Evolutionary conservation across 495 filamentous ascomycete genomes (phyloP).

Genomic region (Xylaria flabelliformis): DNA sequence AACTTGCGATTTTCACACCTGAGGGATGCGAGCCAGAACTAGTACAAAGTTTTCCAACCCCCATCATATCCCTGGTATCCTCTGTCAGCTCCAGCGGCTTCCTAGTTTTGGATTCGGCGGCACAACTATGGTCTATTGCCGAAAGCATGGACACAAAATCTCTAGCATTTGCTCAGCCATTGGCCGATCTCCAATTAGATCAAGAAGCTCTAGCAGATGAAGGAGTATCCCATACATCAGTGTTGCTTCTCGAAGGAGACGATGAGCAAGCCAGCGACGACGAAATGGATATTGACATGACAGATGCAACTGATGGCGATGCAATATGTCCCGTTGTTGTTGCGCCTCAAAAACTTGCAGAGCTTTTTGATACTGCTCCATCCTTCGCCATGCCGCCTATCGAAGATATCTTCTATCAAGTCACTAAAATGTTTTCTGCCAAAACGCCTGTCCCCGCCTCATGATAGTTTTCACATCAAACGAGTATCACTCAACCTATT

Average conservation of each 20-base stretch:
- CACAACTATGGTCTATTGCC: constrained; percentile 61
- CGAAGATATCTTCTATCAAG: constrained; percentile 76
- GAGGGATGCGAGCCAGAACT: constrained; percentile 56
- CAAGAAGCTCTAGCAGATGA: constrained; percentile 28
- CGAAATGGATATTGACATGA: constrained; percentile 51
- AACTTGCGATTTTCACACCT: constrained; percentile 64
- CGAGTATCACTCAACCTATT: background rate
- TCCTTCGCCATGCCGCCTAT: constrained; percentile 80
- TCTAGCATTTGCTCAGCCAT: constrained; percentile 55
- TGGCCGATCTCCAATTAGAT: constrained; percentile 55
- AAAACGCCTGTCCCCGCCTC: constrained; percentile 43
- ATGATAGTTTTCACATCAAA: background rate
- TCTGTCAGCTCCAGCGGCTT: constrained; percentile 63
- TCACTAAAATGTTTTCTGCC: constrained; percentile 65
- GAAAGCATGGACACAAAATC: constrained; percentile 55
- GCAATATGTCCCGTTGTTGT: constrained; percentile 59
- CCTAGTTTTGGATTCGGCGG: constrained; percentile 63
- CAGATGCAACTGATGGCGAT: constrained; percentile 43
- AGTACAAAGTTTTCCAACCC: constrained; percentile 49
- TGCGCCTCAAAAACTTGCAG: constrained; percentile 68
- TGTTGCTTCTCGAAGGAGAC: constrained; percentile 43
- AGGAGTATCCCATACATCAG: constrained; percentile 25
- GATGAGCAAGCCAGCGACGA: constrained; percentile 57
- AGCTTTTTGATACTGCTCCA: constrained; percentile 75
- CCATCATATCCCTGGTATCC: constrained; percentile 63